phyloP scores from a whole-genome alignment of 2,329 filamentous ascomycete species.

The Calonectria pseudoturangicola region DNA sequence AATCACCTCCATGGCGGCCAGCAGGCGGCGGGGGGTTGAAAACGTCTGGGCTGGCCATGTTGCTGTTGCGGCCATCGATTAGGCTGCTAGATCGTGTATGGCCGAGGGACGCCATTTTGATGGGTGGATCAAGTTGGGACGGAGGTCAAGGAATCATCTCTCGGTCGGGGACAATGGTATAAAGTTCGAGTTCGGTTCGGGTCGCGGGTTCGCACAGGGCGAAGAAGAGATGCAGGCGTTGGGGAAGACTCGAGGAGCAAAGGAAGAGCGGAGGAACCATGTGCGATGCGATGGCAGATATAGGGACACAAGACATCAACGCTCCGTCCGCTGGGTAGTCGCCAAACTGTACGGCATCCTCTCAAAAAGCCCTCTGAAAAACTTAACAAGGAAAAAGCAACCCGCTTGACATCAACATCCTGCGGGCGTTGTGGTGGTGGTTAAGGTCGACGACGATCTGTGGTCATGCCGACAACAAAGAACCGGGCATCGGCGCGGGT shows the following conservation, averaged over 20 bases:
- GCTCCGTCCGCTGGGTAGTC: conserved; percentile 36
- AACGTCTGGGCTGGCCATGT: conserved; percentile 58
- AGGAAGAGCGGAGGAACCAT: conserved; percentile 36
- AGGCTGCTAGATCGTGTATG: conserved; percentile 54
- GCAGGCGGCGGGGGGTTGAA: conserved; percentile 55
- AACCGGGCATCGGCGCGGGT: conserved; percentile 47
- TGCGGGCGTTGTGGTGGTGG: conserved; percentile 39
- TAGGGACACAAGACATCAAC: conserved; percentile 45
- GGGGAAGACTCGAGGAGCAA: conserved; percentile 11
- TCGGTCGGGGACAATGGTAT: conserved; percentile 30
- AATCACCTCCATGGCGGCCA: conserved; percentile 54
- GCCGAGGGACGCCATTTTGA: conserved; percentile 53
- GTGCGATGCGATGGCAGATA: conserved; percentile 36
- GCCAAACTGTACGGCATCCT: conserved; percentile 45
- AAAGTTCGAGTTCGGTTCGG: conserved; percentile 26
- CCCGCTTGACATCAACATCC: conserved; percentile 38
- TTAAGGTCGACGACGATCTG: conserved; percentile 41
- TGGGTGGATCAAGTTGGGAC: conserved; percentile 28
- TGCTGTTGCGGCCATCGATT: conserved; percentile 52
- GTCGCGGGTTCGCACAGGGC: conserved; percentile 20
- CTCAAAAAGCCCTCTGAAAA: conserved; percentile 38
- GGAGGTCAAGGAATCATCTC: conserved; percentile 41
- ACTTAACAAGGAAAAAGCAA: conserved; percentile 39
- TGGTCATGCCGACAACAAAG: conserved; percentile 46
- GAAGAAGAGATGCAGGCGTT: conserved; percentile 22